Base-by-base conservation (phyloP, 176 grass and related monocot genomes). In the Pharus latifolius region DNA sequence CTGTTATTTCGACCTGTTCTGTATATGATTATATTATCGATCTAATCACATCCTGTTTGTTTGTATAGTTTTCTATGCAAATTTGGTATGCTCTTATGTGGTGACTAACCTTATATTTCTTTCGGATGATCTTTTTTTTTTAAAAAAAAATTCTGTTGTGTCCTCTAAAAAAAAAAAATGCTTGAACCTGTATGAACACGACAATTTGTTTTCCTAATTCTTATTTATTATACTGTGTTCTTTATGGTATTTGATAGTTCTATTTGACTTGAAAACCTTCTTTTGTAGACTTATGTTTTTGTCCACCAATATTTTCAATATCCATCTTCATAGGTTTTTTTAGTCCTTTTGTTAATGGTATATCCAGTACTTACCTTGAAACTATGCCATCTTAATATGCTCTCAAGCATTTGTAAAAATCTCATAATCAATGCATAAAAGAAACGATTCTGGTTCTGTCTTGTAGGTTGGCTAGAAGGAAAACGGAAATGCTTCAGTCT, bases 401-500 rank as follows among this genome's bases (percentile, higher is more conserved):
- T 30, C 63, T 61, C 23, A 56, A 32, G 35, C 58, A 51, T 34
- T 31, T 57, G 23, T 42, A 22, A 67, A 27, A 56, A 49, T 47
- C 17, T 64, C 29, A 60, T 78, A 64, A 59, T 35, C 13, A 56
- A 25, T 70, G 73, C 14, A 28, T 46, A 59, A n/a, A n/a, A 72
- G 48, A 43, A 58, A 64, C 40, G 41, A 37, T 12, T 35, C 24
- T 29, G 38, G 34, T 83, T 11, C 28, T 46, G 28, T 74, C 37
- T 48, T 74, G 42, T 71, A 98, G 89, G 75, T 83, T 89, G 41
- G 67, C 79, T 56, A 98, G 78, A 77, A 93, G 88, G 67, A 98
- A 98, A 80, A 24, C 24, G 10, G 87, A 91, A 78, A 98, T 93
- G 94, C 84, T 98, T 42, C 78, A 75, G 64, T 98, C 94, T 78